A percentile compares a stretch with the other conserved stretches of the same genome.
phyloP scores from a whole-genome alignment of 495 filamentous ascomycete genomes.

The Penicillium antarcticum region DNA sequence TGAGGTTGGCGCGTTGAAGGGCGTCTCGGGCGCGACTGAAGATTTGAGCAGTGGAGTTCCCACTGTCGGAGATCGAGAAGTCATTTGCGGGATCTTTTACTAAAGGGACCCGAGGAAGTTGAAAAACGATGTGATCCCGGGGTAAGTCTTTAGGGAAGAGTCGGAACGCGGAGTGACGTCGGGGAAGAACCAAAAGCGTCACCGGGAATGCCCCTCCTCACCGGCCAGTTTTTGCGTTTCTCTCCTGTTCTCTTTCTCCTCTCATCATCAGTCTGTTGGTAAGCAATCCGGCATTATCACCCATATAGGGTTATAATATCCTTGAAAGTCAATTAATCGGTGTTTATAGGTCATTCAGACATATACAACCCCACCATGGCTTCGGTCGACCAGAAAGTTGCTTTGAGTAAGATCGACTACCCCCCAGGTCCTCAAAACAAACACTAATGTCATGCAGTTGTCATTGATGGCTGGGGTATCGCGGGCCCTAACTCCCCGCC shows the following conservation, averaged over 20 bases:
- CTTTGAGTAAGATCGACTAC: constrained; percentile 66
- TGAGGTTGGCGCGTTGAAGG: constrained; percentile 38
- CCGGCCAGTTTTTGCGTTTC: constrained; percentile 24
- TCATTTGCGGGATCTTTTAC: constrained; percentile 24
- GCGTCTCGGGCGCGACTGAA: constrained; percentile 40
- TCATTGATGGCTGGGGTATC: constrained; percentile 98
- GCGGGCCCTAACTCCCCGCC: constrained; percentile 71
- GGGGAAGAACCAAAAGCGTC: constrained; percentile 37
- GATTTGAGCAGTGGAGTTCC: constrained; percentile 38
- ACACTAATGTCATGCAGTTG: constrained; percentile 55
- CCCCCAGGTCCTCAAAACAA: constrained; percentile 11
- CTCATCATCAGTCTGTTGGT: constrained; percentile 24
- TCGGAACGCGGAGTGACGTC: constrained; percentile 38
- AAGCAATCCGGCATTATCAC: constrained; percentile 2
- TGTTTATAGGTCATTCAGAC: constrained; percentile 19
- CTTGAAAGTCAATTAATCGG: constrained; percentile 22
- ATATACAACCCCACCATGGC: constrained; percentile 55
- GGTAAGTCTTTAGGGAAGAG: constrained; percentile 39
- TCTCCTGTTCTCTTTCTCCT: constrained; percentile 19
- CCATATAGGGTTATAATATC: background rate
- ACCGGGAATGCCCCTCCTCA: constrained; percentile 42
- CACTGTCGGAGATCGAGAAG: constrained; percentile 37
- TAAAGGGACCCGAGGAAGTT: constrained; percentile 15
- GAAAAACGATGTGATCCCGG: constrained; percentile 15
- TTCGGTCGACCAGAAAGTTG: constrained; percentile 85